Conservation (phyloP, 139 green algal species). For the Picochlorum sp. region DNA sequence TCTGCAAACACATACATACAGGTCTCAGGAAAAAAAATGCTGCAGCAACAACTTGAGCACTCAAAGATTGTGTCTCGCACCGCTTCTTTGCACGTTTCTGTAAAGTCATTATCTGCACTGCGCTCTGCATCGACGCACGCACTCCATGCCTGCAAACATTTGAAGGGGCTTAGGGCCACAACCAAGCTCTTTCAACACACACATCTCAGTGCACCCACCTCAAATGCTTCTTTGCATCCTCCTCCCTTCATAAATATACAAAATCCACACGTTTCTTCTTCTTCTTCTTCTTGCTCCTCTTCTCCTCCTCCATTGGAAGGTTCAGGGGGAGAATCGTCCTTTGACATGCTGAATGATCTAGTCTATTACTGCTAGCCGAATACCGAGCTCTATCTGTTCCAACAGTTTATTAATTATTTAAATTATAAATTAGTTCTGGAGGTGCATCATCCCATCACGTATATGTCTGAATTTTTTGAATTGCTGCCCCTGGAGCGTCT, state of each 20-base stretch:
- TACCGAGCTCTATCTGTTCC: neutral
- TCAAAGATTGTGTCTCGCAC: slow-evolving; percentile 18
- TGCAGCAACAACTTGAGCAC: neutral
- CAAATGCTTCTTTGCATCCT: slow-evolving; percentile 52
- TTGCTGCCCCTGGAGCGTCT: neutral
- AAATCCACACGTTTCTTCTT: slow-evolving; percentile 72
- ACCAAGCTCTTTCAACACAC: neutral
- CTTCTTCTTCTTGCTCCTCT: slow-evolving; percentile 57
- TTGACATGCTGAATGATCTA: no score
- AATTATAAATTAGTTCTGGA: neutral
- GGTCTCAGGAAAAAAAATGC: neutral
- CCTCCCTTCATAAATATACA: slow-evolving; percentile 83
- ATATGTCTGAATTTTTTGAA: neutral
- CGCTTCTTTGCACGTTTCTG: slow-evolving; percentile 46
- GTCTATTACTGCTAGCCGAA: no score
- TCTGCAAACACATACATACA: slow-evolving; percentile 21
- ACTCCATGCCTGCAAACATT: slow-evolving; percentile 38
- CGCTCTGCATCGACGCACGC: slow-evolving; percentile 58
- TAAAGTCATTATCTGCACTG: slow-evolving; percentile 43
- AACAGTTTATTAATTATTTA: neutral
- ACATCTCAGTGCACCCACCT: slow-evolving; percentile 18
- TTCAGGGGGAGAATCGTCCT: no score
- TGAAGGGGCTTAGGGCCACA: neutral
- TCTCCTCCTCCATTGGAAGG: slow-evolving; percentile 30
- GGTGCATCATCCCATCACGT: neutral